A percentile compares a stretch with the other conserved stretches of the same genome.
These are phyloP conservation scores for Solanum aculeatissimum DNA, from an alignment of 305 asterid species.

Conservation along the genomic window DNA sequence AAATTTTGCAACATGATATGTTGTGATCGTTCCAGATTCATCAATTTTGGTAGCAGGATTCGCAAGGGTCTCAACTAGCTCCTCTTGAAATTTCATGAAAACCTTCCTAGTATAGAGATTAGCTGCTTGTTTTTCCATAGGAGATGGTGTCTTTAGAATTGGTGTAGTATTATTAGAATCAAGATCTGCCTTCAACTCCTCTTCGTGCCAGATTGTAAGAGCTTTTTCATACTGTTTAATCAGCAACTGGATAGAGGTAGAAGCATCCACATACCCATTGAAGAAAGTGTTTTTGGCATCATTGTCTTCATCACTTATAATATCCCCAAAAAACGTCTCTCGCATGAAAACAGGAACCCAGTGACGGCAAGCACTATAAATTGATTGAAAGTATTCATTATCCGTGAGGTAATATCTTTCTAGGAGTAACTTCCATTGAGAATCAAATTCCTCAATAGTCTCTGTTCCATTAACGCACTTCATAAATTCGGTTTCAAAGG, in stretches of 20 bases:
- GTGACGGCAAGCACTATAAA: conserved; percentile 17
- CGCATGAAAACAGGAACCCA: conserved; percentile 27
- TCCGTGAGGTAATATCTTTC: conserved; percentile 16
- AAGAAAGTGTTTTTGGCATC: conserved; percentile 7
- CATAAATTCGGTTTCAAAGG: conserved; percentile 19
- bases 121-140: conserved; percentile 38
- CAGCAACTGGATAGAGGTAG: conserved; percentile 14
- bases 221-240: conserved; percentile 23
- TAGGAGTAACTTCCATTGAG: conserved; percentile 17
- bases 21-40: conserved; percentile 9
- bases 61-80: conserved; percentile 29
- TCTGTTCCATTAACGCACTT: conserved; percentile 19
- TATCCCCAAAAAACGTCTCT: conserved; percentile 25
- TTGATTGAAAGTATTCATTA: conserved; percentile 23
- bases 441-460: conserved; percentile 26
- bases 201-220: conserved; percentile 22
- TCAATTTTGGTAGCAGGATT: conserved; percentile 25
- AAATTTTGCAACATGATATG: conserved; percentile 23
- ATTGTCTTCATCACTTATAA: conserved; percentile 2
- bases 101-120: conserved; percentile 21
- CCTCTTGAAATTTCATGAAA: conserved; percentile 26
- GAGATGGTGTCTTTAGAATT: conserved; percentile 24
- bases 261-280: conserved; percentile 17
- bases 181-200: conserved; percentile 23
- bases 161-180: conserved; percentile 16